Evolutionary conservation across 2,329 filamentous ascomycete species (phyloP).

Genomic region (Rosellinia necatrix): DNA sequence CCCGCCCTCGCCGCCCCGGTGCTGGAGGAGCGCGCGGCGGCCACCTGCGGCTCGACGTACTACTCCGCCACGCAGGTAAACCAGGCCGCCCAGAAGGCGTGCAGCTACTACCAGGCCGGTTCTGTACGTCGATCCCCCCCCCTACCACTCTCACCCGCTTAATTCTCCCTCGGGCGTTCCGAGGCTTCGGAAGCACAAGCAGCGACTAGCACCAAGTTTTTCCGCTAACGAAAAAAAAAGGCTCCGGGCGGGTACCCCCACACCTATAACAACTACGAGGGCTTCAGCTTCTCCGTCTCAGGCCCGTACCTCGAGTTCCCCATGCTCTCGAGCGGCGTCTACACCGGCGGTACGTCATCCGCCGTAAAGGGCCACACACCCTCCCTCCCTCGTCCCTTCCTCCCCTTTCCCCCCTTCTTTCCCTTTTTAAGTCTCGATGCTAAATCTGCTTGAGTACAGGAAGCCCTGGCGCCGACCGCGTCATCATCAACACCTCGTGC

Average conservation of each 20-base stretch:
- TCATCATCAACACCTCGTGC: conserved; percentile 64
- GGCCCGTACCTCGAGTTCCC: conserved; percentile 70
- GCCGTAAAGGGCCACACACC: too few species aligned
- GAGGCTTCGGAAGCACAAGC: too few species aligned
- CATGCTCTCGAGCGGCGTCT: conserved; percentile 55
- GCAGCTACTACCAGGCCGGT: conserved; percentile 51
- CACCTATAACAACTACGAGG: conserved; percentile 65
- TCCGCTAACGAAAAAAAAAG: too few species aligned
- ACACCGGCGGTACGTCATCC: conserved; percentile 61
- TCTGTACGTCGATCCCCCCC: conserved; percentile 37
- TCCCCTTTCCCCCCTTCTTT: not conserved
- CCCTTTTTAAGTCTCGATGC: not conserved
- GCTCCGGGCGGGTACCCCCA: conserved; percentile 63
- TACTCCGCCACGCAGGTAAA: conserved; percentile 57
- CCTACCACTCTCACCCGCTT: too few species aligned
- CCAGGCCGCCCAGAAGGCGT: conserved; percentile 56
- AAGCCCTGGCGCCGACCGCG: conserved; percentile 68
- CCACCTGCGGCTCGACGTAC: conserved; percentile 57
- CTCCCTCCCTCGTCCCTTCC: too few species aligned
- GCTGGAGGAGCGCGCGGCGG: conserved; percentile 48
- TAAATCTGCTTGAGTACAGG: conserved; percentile 46
- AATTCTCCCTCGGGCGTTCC: too few species aligned
- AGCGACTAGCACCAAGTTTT: too few species aligned
- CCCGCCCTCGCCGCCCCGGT: conserved; percentile 35
- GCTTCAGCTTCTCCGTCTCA: conserved; percentile 60